Conservation (phyloP, 2,329 filamentous ascomycete genomes). For the Dothistroma pini region DNA sequence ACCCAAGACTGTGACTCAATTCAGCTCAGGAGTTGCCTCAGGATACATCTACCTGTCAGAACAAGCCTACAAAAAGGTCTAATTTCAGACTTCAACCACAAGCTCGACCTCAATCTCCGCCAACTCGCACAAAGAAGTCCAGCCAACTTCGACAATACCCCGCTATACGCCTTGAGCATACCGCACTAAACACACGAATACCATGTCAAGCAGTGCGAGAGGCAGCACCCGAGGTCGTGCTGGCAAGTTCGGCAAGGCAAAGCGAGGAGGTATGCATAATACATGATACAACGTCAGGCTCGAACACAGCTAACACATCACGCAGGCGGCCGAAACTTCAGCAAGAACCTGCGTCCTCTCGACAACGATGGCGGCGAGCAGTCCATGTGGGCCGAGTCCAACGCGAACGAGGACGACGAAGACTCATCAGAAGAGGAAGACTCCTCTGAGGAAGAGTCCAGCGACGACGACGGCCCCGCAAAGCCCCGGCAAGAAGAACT, state of each 20-base stretch:
- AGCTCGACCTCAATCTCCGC: background rate
- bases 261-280: slow-evolving; percentile 71
- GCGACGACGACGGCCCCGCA: slow-evolving; percentile 38
- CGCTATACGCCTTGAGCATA: slow-evolving; percentile 7
- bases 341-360: slow-evolving; percentile 80
- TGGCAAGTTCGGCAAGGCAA: slow-evolving; percentile 92
- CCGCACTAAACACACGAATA: slow-evolving; percentile 29
- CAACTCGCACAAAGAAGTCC: slow-evolving; percentile 2
- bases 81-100: background rate
- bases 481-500: slow-evolving; percentile 49
- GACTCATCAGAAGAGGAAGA: slow-evolving; percentile 48
- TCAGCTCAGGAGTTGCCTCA: background rate
- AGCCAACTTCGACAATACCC: background rate
- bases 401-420: slow-evolving; percentile 51
- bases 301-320: slow-evolving; percentile 18
- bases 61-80: slow-evolving; percentile 3
- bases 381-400: slow-evolving; percentile 72
- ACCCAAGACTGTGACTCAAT: slow-evolving; percentile 5
- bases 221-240: slow-evolving; percentile 64
- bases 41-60: background rate
- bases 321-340: slow-evolving; percentile 90
- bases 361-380: slow-evolving; percentile 86
- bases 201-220: slow-evolving; percentile 45
- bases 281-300: background rate
- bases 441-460: slow-evolving; percentile 45